These are phyloP conservation scores for Backusella psychrophila DNA, from an alignment of 192 early-diverging fungal genomes.

Conservation along the genomic window DNA sequence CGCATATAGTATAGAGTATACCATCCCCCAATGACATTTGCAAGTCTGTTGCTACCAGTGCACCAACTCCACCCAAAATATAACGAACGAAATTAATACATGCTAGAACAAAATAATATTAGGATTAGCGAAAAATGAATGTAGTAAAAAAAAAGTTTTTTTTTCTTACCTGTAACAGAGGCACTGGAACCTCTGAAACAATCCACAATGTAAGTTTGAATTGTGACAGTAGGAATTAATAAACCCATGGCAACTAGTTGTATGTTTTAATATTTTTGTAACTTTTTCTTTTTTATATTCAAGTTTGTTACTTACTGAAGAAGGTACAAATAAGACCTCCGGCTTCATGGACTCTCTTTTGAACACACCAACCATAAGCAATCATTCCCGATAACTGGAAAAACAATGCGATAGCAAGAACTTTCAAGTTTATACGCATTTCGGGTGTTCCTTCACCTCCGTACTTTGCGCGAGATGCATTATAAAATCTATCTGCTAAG, in stretches of 20 bases:
- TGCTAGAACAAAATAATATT: neutral
- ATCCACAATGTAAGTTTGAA: constrained; percentile 36
- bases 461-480: neutral
- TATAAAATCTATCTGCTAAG: constrained; percentile 19
- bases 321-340: constrained; percentile 27
- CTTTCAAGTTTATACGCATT: constrained; percentile 22
- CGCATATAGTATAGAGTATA: neutral
- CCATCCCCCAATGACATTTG: neutral
- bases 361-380: constrained; percentile 36
- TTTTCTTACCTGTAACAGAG: constrained; percentile 31
- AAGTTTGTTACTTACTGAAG: constrained; percentile 22
- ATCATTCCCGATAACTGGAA: constrained; percentile 10
- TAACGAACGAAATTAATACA: neutral
- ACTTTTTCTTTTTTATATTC: neutral
- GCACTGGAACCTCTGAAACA: constrained; percentile 24
- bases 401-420: constrained; percentile 7
- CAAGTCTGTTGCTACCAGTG: neutral
- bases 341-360: constrained; percentile 30
- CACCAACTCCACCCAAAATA: neutral
- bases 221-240: constrained; percentile 25
- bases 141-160: neutral
- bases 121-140: neutral
- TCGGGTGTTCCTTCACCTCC: constrained; percentile 16
- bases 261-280: neutral
- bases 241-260: constrained; percentile 24